These are phyloP conservation scores for Chlamydomonas schloesseri DNA, from an alignment of 139 green algal genomes.

Conservation along the genomic window DNA sequence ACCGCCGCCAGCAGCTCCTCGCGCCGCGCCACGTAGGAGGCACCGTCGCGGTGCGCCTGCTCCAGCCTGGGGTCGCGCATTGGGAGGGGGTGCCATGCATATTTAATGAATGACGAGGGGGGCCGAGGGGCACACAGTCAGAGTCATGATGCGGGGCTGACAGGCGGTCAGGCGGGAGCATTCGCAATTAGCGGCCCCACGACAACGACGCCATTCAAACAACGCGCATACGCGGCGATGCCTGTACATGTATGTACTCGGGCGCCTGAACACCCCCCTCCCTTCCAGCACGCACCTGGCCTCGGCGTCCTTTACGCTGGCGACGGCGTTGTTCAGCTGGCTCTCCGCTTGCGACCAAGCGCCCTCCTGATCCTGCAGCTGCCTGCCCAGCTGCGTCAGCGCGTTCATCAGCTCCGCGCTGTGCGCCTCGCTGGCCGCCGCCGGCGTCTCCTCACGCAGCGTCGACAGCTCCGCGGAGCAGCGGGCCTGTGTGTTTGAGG, in stretches of 20 bases:
- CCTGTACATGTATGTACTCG: no score
- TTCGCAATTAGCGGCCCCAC: no score
- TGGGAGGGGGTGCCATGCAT: no score
- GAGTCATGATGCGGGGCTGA: no score
- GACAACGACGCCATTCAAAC: no score
- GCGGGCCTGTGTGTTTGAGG: neutral
- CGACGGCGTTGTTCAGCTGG: neutral
- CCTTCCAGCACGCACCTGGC: neutral
- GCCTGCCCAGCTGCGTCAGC: neutral
- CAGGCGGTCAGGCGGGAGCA: no score
- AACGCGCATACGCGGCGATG: no score
- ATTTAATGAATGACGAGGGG: no score
- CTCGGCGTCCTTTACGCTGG: neutral
- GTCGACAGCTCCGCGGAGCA: neutral
- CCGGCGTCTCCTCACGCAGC: neutral
- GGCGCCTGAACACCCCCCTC: no score
- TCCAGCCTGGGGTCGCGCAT: neutral
- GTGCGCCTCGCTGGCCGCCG: neutral
- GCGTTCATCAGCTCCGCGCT: neutral
- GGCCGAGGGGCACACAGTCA: no score
- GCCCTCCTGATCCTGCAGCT: neutral
- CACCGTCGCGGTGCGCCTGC: neutral
- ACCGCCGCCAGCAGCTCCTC: constrained; percentile 6
- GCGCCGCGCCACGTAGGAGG: neutral
- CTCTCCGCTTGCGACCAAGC: neutral